Conservation (phyloP, 495 filamentous ascomycete genomes). For the Podospora tetraspora region DNA sequence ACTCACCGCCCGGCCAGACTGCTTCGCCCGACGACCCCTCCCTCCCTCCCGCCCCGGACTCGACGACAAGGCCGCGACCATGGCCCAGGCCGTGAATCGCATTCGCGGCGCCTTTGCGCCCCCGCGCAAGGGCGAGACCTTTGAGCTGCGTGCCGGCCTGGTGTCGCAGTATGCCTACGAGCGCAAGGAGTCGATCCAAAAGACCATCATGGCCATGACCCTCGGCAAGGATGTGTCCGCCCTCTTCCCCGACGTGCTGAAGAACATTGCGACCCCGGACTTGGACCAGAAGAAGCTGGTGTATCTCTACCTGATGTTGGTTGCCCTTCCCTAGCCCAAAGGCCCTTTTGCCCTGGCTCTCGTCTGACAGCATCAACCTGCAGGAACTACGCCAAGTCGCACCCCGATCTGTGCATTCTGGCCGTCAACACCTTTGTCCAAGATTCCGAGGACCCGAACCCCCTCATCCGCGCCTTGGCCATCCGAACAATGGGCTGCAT, state of each 20-base stretch:
- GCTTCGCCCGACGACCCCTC: not conserved
- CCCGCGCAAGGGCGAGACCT: conserved; percentile 95
- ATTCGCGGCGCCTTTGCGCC: conserved; percentile 87
- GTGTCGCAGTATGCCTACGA: conserved; percentile 99
- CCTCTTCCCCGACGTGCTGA: conserved; percentile 95
- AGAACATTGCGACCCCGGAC: conserved; percentile 95
- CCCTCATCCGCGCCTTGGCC: conserved; percentile 86
- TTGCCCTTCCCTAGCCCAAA: not conserved
- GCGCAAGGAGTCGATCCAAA: conserved; percentile 97
- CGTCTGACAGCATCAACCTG: not conserved
- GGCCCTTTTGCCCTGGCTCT: not conserved
- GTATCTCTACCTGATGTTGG: conserved; percentile 88
- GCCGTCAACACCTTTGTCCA: conserved; percentile 99
- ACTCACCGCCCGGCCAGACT: conserved; percentile 8
- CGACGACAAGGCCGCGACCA: conserved; percentile 13
- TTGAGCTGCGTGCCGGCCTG: conserved; percentile 91
- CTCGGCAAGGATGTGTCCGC: conserved; percentile 97
- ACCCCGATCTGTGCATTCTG: conserved; percentile 97
- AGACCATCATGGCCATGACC: conserved; percentile 99
- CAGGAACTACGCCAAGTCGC: conserved; percentile 99
- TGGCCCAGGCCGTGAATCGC: conserved; percentile 87
- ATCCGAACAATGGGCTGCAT: conserved; percentile 99
- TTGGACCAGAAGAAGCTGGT: conserved; percentile 99
- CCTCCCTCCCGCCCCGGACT: not conserved
- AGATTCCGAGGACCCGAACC: conserved; percentile 98